A percentile compares a stretch with the other conserved stretches of the same genome.
phyloP scores from a whole-genome alignment of 768 basidiomycete genomes.

The Termitomyces sp. region DNA sequence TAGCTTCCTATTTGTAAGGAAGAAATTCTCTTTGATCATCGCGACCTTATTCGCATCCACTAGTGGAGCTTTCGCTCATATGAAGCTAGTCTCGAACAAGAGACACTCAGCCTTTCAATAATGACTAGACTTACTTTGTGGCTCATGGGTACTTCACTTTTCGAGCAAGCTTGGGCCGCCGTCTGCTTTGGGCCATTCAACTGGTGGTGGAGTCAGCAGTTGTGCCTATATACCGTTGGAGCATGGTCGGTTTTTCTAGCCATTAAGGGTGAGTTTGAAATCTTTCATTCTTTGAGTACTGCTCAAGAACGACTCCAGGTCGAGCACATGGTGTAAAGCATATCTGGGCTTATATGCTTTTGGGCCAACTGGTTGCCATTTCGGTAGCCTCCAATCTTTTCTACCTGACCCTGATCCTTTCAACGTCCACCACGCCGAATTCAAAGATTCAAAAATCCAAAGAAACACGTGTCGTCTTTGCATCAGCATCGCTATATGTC shows the following conservation, averaged over 20 bases:
- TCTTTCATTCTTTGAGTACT: background rate
- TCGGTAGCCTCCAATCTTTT: conserved; percentile 65
- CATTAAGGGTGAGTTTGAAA: conserved; percentile 40
- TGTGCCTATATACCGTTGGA: conserved; percentile 58
- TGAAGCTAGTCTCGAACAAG: conserved; percentile 18
- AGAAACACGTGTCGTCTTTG: background rate
- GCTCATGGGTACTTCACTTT: conserved; percentile 52
- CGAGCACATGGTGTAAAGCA: conserved; percentile 39
- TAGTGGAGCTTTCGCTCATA: conserved; percentile 57
- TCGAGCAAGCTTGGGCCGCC: conserved; percentile 54
- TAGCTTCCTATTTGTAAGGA: conserved; percentile 26
- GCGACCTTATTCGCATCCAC: background rate
- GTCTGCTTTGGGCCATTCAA: conserved; percentile 43
- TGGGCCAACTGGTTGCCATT: conserved; percentile 71
- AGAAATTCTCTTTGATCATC: background rate
- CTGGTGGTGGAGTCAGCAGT: conserved; percentile 73
- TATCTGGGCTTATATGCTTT: conserved; percentile 66
- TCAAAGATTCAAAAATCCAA: background rate
- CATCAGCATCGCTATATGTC: conserved; percentile 30
- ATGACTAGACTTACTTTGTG: conserved; percentile 41
- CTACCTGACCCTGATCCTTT: conserved; percentile 44
- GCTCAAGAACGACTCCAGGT: conserved; percentile 21
- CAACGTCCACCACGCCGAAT: conserved; percentile 16
- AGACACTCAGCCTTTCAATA: conserved; percentile 5
- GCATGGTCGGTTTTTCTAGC: conserved; percentile 51